phyloP scores from a whole-genome alignment of 148 eudicot species.

The Persicaria maculosa region DNA sequence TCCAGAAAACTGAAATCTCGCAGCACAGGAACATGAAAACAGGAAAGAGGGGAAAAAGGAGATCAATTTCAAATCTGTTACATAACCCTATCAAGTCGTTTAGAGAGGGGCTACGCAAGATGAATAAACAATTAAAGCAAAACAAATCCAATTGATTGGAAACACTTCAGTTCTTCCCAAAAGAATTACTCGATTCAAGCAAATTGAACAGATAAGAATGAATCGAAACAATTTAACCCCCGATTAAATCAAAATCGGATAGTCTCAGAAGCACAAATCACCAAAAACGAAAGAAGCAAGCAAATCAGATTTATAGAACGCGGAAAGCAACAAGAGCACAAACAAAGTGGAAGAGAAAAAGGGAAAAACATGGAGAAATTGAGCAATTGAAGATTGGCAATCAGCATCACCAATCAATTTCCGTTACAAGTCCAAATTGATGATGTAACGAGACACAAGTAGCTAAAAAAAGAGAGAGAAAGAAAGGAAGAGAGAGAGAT shows the following conservation, averaged over 20 bases:
- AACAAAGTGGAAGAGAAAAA: background rate
- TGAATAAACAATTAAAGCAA: background rate
- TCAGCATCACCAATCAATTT: conserved; percentile 9
- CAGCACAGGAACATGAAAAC: background rate
- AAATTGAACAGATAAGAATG: background rate
- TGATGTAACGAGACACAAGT: background rate
- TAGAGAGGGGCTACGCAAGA: background rate
- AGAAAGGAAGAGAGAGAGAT: conserved; percentile 4
- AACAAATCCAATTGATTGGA: background rate
- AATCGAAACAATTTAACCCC: background rate
- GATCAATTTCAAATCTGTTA: conserved; percentile 8
- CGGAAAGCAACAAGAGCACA: background rate
- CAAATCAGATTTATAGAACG: background rate
- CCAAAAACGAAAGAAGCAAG: background rate
- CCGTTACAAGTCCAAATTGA: conserved; percentile 4
- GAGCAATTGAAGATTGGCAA: conserved; percentile 1
- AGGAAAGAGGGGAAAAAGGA: conserved; percentile 1
- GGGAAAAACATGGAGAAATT: conserved; percentile 3
- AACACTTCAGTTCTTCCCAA: background rate
- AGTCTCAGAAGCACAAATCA: background rate
- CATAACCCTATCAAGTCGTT: conserved; percentile 3
- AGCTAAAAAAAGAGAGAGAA: background rate
- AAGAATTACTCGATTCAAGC: background rate
- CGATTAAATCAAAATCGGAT: background rate
- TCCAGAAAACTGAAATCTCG: background rate